Conservation (phyloP, 2,329 filamentous ascomycete genomes). For the Diplodia sapinea region DNA sequence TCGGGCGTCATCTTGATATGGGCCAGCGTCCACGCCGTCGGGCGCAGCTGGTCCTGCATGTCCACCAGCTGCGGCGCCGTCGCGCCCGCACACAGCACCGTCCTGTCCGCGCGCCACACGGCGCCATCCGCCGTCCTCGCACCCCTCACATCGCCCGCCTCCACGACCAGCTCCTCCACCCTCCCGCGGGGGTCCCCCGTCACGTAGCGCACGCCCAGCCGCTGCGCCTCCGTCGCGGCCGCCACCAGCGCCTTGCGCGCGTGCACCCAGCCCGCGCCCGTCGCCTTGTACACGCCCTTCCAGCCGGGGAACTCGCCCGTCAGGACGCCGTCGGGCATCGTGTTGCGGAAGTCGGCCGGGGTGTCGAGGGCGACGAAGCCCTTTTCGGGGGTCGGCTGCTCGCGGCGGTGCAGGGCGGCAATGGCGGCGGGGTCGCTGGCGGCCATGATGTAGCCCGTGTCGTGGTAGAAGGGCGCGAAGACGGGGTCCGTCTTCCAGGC, state of each 20-base stretch:
- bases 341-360: conserved; percentile 54
- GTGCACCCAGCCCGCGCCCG: conserved; percentile 61
- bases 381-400: conserved; percentile 37
- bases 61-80: conserved; percentile 56
- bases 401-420: conserved; percentile 46
- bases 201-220: conserved; percentile 56
- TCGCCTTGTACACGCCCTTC: conserved; percentile 56
- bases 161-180: conserved; percentile 48
- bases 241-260: conserved; percentile 57
- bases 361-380: conserved; percentile 47
- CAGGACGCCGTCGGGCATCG: conserved; percentile 60
- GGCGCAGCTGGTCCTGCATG: conserved; percentile 59
- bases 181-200: conserved; percentile 49
- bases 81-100: conserved; percentile 59
- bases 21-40: conserved; percentile 61
- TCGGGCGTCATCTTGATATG: conserved; percentile 57
- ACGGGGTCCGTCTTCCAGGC: conserved; percentile 53
- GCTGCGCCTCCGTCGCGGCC: conserved; percentile 53
- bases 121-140: conserved; percentile 52
- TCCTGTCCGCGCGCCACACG: conserved; percentile 51
- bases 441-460: conserved; percentile 56
- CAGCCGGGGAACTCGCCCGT: conserved; percentile 58
- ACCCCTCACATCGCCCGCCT: conserved; percentile 49
- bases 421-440: conserved; percentile 50
- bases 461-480: conserved; percentile 53